Conservation (phyloP, 352 stramenopile genomes). For the Phytophthora niederhauseri region DNA sequence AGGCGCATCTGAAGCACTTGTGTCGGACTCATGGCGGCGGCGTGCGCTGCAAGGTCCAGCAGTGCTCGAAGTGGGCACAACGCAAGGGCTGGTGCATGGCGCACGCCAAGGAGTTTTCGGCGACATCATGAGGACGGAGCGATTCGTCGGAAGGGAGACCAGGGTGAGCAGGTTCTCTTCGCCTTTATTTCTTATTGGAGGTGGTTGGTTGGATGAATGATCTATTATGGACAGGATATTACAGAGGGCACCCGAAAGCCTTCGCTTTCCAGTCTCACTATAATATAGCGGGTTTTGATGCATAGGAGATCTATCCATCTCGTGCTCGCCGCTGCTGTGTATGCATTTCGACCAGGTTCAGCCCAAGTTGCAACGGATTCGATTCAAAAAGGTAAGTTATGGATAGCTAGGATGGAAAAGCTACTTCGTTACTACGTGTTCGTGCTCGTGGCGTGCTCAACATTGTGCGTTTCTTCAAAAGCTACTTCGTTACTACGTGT, state of each 20-base stretch:
- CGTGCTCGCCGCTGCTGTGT: background rate
- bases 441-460: background rate
- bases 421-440: background rate
- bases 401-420: background rate
- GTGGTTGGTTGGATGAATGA: conserved; percentile 16
- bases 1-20: conserved; percentile 86
- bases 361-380: background rate
- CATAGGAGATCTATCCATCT: background rate
- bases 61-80: conserved; percentile 88
- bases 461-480: background rate
- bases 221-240: conserved; percentile 38
- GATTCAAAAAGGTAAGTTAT: background rate
- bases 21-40: conserved; percentile 89
- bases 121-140: conserved; percentile 24
- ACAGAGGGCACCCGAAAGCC: conserved; percentile 22
- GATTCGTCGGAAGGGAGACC: conserved; percentile 16
- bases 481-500: background rate
- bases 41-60: conserved; percentile 79
- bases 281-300: conserved; percentile 38
- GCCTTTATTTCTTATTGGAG: conserved; percentile 39
- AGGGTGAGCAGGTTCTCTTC: conserved; percentile 4
- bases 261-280: conserved; percentile 26
- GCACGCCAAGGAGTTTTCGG: conserved; percentile 81
- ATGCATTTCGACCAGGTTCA: background rate
- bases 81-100: conserved; percentile 91